Evolutionary conservation across 805 yeast genomes (phyloP).

Genomic region (Wickerhamiella parazyma): DNA sequence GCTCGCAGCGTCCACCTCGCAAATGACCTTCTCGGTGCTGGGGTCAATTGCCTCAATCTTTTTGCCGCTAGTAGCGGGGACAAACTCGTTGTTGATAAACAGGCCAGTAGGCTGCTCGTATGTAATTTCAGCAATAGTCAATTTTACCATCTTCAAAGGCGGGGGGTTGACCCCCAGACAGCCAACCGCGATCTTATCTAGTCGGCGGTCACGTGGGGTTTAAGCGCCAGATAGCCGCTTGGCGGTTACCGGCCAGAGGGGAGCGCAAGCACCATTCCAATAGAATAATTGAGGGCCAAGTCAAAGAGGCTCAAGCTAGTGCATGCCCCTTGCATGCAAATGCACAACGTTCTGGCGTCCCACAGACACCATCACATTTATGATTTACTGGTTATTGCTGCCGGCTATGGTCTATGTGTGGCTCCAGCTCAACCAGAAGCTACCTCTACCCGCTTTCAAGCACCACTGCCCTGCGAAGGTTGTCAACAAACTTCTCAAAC

Average conservation of each 20-base stretch:
- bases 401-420: not conserved
- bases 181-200: not conserved
- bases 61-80: conserved; percentile 40
- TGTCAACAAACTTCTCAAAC: not conserved
- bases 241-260: too few species aligned
- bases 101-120: conserved; percentile 64
- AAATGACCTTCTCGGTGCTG: conserved; percentile 57
- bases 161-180: too few species aligned
- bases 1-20: conserved; percentile 61
- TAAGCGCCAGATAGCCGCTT: not conserved
- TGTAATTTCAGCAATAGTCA: conserved; percentile 17
- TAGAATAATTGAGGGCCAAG: too few species aligned
- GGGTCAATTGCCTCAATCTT: conserved; percentile 56
- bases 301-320: too few species aligned
- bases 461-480: not conserved
- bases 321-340: not conserved
- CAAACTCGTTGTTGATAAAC: conserved; percentile 61
- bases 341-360: not conserved
- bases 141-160: conserved; percentile 2
- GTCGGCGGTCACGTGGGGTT: not conserved
- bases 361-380: not conserved
- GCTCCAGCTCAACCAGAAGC: not conserved
- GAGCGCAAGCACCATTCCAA: too few species aligned
- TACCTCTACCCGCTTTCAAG: not conserved
- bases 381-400: not conserved